Evolutionary conservation across 176 grass and related monocot species (phyloP), one percentile per base, ranked within the genome.

Genomic region (Zea luxurians): DNA sequence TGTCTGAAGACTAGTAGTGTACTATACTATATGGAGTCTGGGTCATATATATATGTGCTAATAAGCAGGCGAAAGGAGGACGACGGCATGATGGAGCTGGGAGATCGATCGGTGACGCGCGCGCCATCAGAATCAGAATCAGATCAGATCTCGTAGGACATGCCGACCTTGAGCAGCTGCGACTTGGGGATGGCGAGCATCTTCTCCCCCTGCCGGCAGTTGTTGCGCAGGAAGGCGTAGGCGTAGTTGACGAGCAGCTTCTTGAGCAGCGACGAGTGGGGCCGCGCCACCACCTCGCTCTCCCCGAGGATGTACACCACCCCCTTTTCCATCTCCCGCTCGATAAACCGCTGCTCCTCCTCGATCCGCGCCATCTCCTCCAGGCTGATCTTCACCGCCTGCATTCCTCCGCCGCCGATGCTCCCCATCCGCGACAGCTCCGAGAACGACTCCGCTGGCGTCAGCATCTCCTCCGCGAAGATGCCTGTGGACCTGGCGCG

Each of bases 141-240:
- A 40, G 0, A 10, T 38, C 69, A 97, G 62, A 97, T 90, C 55
- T 97, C 93, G 81, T 92, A 92, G 6, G 78, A 59, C 82, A 97
- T 97, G 8, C 93, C 93, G 58, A 97, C 82, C 84, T 97, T 97
- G 67, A 97, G 87, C 52, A 97, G 46, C 38, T 97, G 86, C 68
- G 71, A 66, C 15, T 74, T 78, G 0, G 93, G 93, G 8, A 97
- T 92, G 55, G 78, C 55, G 59, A 97, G 86, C 64, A 72, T 66
- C 84, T 92, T 86, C 55, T 90, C 76, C 17, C 86, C 84, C 9
- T 92, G 85, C 27, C 87, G 70, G 78, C 82, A 86, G 87, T 97
- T 97, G 43, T 76, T 86, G 37, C 83, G 84, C 15, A 97, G 53
- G 83, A 90, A 90, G 5, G 82, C 79, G 79, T 97, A 97, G n/a